phyloP scores from a whole-genome alignment of 176 grass and related monocot species.

The Pontederia paniculata region DNA sequence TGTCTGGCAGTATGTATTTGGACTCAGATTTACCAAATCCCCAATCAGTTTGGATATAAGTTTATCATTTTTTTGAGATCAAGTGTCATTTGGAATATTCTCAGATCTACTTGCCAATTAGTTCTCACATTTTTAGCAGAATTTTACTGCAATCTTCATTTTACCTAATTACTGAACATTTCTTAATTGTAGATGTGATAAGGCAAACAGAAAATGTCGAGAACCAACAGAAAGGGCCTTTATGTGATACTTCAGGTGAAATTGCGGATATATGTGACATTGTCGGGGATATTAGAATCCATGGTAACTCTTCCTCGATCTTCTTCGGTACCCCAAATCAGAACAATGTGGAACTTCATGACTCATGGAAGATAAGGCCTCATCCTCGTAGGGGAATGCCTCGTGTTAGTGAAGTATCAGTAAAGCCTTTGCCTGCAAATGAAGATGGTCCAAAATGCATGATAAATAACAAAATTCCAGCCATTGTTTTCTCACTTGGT shows the following conservation, averaged over 20 bases:
- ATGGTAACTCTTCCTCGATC: conserved; percentile 10
- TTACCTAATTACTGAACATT: too few relatives aligned
- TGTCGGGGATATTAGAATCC: conserved; percentile 1
- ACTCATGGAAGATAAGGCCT: conserved; percentile 50
- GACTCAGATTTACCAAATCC: too few relatives aligned
- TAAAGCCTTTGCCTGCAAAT: conserved; percentile 14
- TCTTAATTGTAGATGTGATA: too few relatives aligned
- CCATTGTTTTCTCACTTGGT: conserved; percentile 59
- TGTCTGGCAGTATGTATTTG: too few relatives aligned
- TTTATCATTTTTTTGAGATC: too few relatives aligned
- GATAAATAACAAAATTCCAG: conserved; percentile 25
- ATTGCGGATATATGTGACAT: conserved; percentile 10
- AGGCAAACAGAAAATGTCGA: background rate
- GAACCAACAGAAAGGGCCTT: background rate
- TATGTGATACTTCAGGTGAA: conserved; percentile 11
- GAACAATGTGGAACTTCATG: background rate
- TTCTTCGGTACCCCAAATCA: background rate
- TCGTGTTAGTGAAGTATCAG: conserved; percentile 34
- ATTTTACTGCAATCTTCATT: too few relatives aligned
- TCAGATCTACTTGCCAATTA: too few relatives aligned
- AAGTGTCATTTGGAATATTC: too few relatives aligned
- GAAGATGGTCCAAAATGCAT: conserved; percentile 24
- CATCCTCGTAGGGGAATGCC: conserved; percentile 47
- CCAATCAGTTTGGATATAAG: too few relatives aligned
- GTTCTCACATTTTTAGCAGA: too few relatives aligned